phyloP scores from a whole-genome alignment of 352 stramenopile genomes.

The Globisporangium canariense region DNA sequence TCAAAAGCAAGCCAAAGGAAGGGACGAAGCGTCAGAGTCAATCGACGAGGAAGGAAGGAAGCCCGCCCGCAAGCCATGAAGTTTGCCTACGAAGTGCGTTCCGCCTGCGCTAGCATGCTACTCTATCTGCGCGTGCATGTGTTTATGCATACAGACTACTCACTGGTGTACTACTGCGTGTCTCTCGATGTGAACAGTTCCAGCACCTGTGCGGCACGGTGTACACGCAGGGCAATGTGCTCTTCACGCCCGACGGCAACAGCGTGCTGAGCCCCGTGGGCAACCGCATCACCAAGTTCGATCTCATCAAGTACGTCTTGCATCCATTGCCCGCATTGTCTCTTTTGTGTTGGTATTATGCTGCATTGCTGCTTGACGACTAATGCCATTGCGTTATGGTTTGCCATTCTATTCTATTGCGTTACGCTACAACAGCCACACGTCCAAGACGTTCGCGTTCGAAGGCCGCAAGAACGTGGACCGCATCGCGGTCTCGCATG shows the following conservation, averaged over 20 bases:
- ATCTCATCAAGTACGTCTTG: constrained; percentile 86
- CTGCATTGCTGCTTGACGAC: too few species aligned
- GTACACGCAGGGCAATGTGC: constrained; percentile 92
- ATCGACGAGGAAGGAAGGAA: constrained; percentile 9
- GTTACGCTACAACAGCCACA: constrained; percentile 50
- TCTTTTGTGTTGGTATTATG: too few species aligned
- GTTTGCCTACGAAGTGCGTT: constrained; percentile 80
- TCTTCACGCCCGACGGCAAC: constrained; percentile 93
- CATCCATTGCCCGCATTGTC: not conserved
- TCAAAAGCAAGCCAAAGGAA: constrained; percentile 26
- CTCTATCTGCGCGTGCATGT: not conserved
- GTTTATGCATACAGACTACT: not conserved
- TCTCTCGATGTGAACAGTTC: constrained; percentile 53
- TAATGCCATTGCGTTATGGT: not conserved
- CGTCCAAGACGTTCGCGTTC: constrained; percentile 88
- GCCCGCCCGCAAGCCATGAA: constrained; percentile 49
- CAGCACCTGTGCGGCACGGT: constrained; percentile 92
- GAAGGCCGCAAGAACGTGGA: constrained; percentile 90
- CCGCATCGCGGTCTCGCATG: constrained; percentile 81
- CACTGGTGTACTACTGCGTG: not conserved
- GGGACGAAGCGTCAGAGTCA: constrained; percentile 20
- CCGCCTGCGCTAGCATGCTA: too few species aligned
- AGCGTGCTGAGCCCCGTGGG: constrained; percentile 90
- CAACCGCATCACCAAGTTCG: constrained; percentile 94
- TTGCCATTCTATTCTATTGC: not conserved